Evolutionary conservation across 495 filamentous ascomycete genomes (phyloP), one percentile per base, ranked within the genome.

Genomic region (Annulohypoxylon bovei): DNA sequence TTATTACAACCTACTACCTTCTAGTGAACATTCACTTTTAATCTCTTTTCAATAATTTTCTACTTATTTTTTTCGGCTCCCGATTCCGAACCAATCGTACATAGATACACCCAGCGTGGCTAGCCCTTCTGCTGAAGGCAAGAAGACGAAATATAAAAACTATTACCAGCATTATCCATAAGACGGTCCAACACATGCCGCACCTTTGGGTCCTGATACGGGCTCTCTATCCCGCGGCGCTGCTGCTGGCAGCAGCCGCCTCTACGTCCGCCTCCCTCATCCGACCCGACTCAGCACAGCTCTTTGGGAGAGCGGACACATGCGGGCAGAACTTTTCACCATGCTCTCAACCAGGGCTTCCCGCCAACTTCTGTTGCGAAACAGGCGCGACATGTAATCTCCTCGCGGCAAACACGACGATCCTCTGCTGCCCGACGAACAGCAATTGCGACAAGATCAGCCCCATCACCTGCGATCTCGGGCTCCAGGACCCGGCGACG

Each of bases 281-380:
- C 20, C 71, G 76, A 25, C 55, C 74, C 14, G 68, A 62, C 65
- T 3, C 6, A 14, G 8, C 20, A 23, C 27, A 71, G 11, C 33
- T 84, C 30, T 74, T 82, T 70, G 54, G 46, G 35, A 77, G 81
- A 46, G 79, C 64, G 0, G 64, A 79, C 23, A 75, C 77, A 1
- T 77, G 78, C 39, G 70, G 76, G 28, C 68, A 71, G 18, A 42
- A 74, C 47, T 82, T 76, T 50, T 44, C 67, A 2, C 79, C 78
- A 60, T 94, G 92, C 75, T 77, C 82, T 2, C 75, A 79, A 22
- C 52, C 80, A 6, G 82, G 81, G 7, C 81, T 95, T 14, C 91
- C 92, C 1, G 80, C 81, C 39, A 81, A 87, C 75, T 97, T 96
- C 82, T 96, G 93, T 82, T 97, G 94, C 77, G 80, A 87, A 6